These are phyloP conservation scores for Aspergillus puulaauensis DNA, from an alignment of 2,329 filamentous ascomycete species.

Conservation along the genomic window DNA sequence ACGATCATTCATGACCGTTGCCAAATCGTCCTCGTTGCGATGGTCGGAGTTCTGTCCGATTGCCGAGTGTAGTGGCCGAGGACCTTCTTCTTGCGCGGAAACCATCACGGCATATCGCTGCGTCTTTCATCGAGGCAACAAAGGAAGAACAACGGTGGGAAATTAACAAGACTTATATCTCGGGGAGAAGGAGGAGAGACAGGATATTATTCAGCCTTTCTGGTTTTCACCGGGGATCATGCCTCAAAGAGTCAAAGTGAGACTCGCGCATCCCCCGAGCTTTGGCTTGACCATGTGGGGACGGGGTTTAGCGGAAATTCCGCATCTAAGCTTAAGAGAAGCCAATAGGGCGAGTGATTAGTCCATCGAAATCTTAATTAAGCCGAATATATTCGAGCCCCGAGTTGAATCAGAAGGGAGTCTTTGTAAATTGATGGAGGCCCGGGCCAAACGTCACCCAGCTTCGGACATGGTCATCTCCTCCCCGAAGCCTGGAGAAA, in stretches of 20 bases:
- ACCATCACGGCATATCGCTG: neutral
- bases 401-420: neutral
- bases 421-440: neutral
- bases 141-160: neutral
- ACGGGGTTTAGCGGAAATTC: slow-evolving; percentile 1
- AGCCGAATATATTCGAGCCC: neutral
- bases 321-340: neutral
- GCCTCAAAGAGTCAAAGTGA: neutral
- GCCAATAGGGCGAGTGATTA: neutral
- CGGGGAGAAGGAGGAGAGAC: neutral
- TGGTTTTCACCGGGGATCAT: slow-evolving; percentile 4
- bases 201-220: slow-evolving; percentile 5
- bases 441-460: too few relatives aligned
- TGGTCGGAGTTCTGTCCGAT: slow-evolving; percentile 9
- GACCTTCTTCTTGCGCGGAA: neutral
- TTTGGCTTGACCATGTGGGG: slow-evolving; percentile 2
- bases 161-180: neutral
- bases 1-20: neutral
- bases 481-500: neutral
- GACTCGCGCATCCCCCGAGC: neutral
- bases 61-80: neutral
- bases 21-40: neutral
- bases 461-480: neutral
- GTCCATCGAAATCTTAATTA: too few relatives aligned
- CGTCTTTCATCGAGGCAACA: neutral